Evolutionary conservation across 2,329 filamentous ascomycete genomes (phyloP), one percentile per base, ranked within the genome.

Genomic region (Acarospora socialis): DNA sequence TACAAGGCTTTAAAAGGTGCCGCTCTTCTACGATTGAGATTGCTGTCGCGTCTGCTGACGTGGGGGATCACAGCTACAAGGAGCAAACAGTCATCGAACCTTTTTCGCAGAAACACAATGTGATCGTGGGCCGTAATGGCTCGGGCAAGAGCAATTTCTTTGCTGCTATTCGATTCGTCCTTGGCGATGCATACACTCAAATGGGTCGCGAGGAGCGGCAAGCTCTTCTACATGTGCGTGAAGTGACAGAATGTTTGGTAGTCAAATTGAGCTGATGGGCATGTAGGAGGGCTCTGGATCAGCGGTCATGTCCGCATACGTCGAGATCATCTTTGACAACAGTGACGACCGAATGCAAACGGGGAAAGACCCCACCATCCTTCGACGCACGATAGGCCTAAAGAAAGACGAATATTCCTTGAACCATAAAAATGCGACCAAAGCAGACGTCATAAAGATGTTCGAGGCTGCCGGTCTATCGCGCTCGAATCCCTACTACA

Each of bases 81-180:
- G 87, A 98, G 53, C 92, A 98, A 57, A 95, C 84, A 32, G 82
- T 94, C 55, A 94, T 95, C 54, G 90, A 98, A 54, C 87, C 87
- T 39, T 98, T 98, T 60, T 95, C 87, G 26, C 78, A 87, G 32
- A 92, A 92, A 50, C 90, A 87, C 50, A 98, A 98, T 64, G 86
- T 98, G 46, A 92, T 98, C 49, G 90, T 98, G 50, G 90, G 90
- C 45, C 87, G 90, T 64, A 98, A 98, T 75, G 90, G 90, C 44
- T 95, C 90, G 3, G 90, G 90, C 51, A 98, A 98, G 69, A 94
- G 84, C 57, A 98, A 98, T 62, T 98, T 98, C 71, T 98, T 98
- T 60, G 87, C 90, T 31, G 90, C 90, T 26, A 94, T 98, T 57
- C 84, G 90, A 36, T 98, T 98, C 60, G 92, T 95, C 27, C 77